Evolutionary conservation across 1,284 basidiomycete genomes (phyloP).

Genomic region (Ceratobasidium papillatum): DNA sequence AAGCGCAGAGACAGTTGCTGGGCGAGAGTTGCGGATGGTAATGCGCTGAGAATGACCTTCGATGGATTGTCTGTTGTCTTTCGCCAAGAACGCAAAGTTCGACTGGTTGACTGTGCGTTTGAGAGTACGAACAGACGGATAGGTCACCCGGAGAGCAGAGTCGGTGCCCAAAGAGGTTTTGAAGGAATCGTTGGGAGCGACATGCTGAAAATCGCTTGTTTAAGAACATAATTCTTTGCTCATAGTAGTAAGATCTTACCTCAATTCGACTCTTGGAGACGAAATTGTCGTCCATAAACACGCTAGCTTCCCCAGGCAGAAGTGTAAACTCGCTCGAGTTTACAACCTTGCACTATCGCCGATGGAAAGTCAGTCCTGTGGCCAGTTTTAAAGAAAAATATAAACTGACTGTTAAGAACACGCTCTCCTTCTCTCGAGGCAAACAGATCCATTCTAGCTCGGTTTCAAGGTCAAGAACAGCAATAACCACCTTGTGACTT

Average conservation of each 20-base stretch:
- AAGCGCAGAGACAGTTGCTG: conserved; percentile 38
- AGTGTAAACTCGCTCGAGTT: conserved; percentile 46
- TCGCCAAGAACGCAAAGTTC: conserved; percentile 33
- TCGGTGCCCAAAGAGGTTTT: conserved; percentile 43
- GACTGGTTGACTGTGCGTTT: conserved; percentile 43
- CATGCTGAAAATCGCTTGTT: neutral
- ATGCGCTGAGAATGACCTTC: conserved; percentile 46
- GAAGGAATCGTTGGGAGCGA: conserved; percentile 42
- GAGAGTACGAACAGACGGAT: conserved; percentile 45
- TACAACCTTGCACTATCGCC: conserved; percentile 44
- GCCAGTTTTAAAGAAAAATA: neutral
- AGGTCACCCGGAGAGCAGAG: conserved; percentile 44
- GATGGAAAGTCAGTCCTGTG: neutral
- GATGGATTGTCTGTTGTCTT: conserved; percentile 43
- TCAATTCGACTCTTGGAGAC: conserved; percentile 46
- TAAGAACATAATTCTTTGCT: neutral
- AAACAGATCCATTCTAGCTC: conserved; percentile 37
- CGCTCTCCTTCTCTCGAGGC: conserved; percentile 35
- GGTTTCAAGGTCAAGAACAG: conserved; percentile 20
- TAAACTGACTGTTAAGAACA: conserved; percentile 33
- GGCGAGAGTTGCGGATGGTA: conserved; percentile 47
- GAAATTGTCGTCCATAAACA: conserved; percentile 48
- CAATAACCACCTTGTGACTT: conserved; percentile 42
- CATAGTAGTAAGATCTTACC: neutral
- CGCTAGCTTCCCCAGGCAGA: conserved; percentile 46